phyloP scores from a whole-genome alignment of 208 protist genomes.

The Entamoeba invadens region DNA sequence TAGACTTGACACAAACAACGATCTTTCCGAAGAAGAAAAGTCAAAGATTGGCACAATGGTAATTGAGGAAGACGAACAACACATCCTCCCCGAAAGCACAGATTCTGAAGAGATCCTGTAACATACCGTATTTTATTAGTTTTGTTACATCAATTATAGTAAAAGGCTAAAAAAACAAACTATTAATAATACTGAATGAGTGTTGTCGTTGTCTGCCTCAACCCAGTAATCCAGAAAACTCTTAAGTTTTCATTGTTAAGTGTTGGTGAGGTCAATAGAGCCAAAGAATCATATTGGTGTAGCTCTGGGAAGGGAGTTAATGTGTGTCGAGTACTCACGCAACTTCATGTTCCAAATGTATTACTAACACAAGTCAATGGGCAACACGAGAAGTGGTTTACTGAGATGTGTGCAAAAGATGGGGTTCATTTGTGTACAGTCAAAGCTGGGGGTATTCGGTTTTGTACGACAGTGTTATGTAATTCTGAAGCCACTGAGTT shows the following conservation, averaged over 20 bases:
- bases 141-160: too few relatives aligned
- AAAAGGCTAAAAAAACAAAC: too few relatives aligned
- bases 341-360: neutral
- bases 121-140: too few relatives aligned
- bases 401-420: neutral
- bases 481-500: neutral
- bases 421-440: neutral
- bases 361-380: neutral
- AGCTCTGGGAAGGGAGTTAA: neutral
- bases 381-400: neutral
- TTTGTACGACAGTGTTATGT: neutral
- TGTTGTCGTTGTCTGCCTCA: neutral
- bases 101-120: neutral
- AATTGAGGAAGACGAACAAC: neutral
- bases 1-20: neutral
- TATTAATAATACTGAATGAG: too few relatives aligned
- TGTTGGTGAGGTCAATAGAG: neutral
- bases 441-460: neutral
- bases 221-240: neutral
- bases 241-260: neutral
- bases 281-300: neutral
- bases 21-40: neutral
- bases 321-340: neutral
- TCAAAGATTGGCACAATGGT: neutral
- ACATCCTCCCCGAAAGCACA: neutral